Evolutionary conservation across 768 basidiomycete genomes (phyloP).

Genomic region (Boletus rex-veris): DNA sequence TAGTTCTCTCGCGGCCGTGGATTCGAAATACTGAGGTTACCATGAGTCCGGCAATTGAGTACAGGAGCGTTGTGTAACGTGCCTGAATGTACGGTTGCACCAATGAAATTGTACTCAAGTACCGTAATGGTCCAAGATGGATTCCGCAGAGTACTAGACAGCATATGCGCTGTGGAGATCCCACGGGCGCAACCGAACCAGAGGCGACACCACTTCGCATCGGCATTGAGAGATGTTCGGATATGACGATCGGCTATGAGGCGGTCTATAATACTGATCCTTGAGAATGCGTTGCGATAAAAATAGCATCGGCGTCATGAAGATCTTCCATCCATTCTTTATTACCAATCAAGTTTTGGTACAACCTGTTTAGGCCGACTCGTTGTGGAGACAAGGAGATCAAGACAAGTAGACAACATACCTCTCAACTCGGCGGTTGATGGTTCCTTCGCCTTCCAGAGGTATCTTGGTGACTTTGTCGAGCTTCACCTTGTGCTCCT

Average conservation of each 20-base stretch:
- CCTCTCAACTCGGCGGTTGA: constrained; percentile 77
- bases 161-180: constrained; percentile 61
- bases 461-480: constrained; percentile 66
- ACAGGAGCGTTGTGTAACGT: constrained; percentile 13
- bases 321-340: constrained; percentile 74
- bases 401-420: constrained; percentile 29
- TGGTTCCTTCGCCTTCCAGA: constrained; percentile 93
- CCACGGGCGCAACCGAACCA: constrained; percentile 29
- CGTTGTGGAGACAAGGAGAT: background rate
- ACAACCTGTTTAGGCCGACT: constrained; percentile 45
- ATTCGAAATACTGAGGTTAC: constrained; percentile 71
- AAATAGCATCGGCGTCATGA: constrained; percentile 80
- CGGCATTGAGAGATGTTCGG: constrained; percentile 45
- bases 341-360: constrained; percentile 57
- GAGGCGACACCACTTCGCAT: constrained; percentile 38
- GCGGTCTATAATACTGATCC: constrained; percentile 76
- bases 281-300: constrained; percentile 93
- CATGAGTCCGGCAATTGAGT: constrained; percentile 1
- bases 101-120: constrained; percentile 71
- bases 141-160: constrained; percentile 83
- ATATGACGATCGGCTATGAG: constrained; percentile 81
- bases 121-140: constrained; percentile 76
- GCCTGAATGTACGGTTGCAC: constrained; percentile 80
- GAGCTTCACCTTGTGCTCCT: constrained; percentile 26
- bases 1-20: constrained; percentile 82